Evolutionary conservation across 257 asterid species (phyloP), one percentile per base, ranked within the genome.

Genomic region (Verbena officinalis): DNA sequence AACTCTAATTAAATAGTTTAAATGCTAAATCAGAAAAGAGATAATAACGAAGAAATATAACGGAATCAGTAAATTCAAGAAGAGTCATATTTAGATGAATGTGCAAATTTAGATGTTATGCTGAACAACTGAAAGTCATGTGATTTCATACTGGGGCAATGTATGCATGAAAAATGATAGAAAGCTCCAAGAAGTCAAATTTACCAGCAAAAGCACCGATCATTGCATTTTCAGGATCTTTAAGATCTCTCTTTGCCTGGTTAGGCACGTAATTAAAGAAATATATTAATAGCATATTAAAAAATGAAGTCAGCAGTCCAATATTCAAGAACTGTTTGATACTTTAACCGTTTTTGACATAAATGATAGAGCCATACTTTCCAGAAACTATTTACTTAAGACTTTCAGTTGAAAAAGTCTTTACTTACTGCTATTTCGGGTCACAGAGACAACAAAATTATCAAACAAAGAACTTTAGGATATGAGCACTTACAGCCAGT

Each of bases 161-260:
- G 24, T 16, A 49, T 17, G 43, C 66, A 24, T 34, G 63, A 49
- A 6, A 49, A 54, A 55, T 36, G 55, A 67, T 53, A 56, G 49
- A 54, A 27, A 48, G 64, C 65, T 67, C 57, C 10, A 60, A 63
- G 76, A 59, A 63, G 58, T 55, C 8, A 50, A 19, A 11, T 78
- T n/a, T 81, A 93, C 99, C 98, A 31, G 98, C 93, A 81, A 93
- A 93, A 42, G 98, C 96, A 54, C 98, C 98, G 15, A 93, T 78
- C 27, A 86, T 71, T 43, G 99, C 96, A 80, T 82, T 93, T 73
- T 93, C 99, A 58, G 94, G 94, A 83, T 84, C 97, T 50, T 86
- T 84, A 65, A 93, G 78, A 62, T 93, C 99, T 77, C 99, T 93
- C 81, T 76, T 84, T 40, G 97, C 97, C 98, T 93, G 85, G 67